phyloP scores from a whole-genome alignment of 2,329 filamentous ascomycete genomes.

The Scedosporium boydii region DNA sequence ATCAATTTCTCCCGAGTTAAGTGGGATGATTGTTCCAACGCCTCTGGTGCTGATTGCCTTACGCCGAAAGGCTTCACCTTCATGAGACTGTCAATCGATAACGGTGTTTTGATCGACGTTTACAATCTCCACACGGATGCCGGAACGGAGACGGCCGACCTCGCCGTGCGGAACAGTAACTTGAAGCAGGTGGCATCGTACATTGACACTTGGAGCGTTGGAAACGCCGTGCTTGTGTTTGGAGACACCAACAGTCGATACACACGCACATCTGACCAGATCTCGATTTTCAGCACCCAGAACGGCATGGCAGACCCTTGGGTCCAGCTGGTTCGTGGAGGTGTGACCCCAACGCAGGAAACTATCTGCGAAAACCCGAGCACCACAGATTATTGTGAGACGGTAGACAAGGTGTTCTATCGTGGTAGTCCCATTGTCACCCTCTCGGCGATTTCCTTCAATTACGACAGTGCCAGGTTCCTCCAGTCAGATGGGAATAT shows the following conservation, averaged over 20 bases:
- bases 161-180: conserved; percentile 46
- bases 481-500: conserved; percentile 45
- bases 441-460: conserved; percentile 38
- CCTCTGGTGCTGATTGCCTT: conserved; percentile 49
- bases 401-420: conserved; percentile 59
- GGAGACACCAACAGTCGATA: conserved; percentile 60
- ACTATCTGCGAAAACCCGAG: conserved; percentile 49
- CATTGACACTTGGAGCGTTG: conserved; percentile 44
- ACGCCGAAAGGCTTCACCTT: conserved; percentile 63
- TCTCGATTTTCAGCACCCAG: conserved; percentile 37
- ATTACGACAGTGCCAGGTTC: conserved; percentile 48
- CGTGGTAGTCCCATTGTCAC: conserved; percentile 36
- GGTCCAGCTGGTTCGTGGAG: conserved; percentile 43
- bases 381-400: conserved; percentile 46
- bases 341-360: conserved; percentile 34
- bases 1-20: conserved; percentile 45
- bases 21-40: conserved; percentile 49
- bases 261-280: conserved; percentile 44
- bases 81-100: conserved; percentile 46
- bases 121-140: conserved; percentile 63
- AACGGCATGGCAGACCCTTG: conserved; percentile 49
- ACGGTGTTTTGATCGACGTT: conserved; percentile 48
- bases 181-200: conserved; percentile 49
- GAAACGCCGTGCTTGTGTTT: conserved; percentile 53
- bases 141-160: conserved; percentile 42